Conservation (phyloP, 257 asterid genomes). For the Sherardia arvensis region DNA sequence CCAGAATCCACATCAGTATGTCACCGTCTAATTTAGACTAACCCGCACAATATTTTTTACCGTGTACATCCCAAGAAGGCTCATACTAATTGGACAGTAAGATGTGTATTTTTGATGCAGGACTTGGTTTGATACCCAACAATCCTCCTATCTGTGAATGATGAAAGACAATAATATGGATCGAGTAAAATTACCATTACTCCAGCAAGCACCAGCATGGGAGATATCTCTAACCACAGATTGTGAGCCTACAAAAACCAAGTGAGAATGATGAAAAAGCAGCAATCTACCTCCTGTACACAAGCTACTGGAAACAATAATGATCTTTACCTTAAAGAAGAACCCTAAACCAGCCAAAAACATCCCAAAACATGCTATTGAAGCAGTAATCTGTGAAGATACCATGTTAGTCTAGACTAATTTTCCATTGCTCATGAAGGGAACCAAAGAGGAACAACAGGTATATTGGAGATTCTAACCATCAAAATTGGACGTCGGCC, state of each 20-base stretch:
- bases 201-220: constrained; percentile 15
- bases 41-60: no score
- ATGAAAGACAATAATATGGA: neutral
- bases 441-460: neutral
- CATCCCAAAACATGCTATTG: constrained; percentile 29
- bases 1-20: no score
- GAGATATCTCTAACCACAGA: constrained; percentile 6
- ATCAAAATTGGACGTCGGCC: constrained; percentile 29
- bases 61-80: no score
- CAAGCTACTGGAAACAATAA: neutral
- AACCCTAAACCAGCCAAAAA: constrained; percentile 22
- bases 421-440: no score
- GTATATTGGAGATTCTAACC: constrained; percentile 7
- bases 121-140: no score
- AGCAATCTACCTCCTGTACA: neutral
- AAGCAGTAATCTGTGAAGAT: constrained; percentile 17
- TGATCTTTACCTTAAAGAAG: constrained; percentile 18
- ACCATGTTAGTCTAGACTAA: neutral
- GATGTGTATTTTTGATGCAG: no score
- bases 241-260: constrained; percentile 3
- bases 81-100: no score
- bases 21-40: no score
- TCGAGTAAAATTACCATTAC: constrained; percentile 6
- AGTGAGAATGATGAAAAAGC: neutral
- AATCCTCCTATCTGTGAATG: no score